phyloP scores from a whole-genome alignment of 345 rosid species.

The Eucalyptus melliodora region DNA sequence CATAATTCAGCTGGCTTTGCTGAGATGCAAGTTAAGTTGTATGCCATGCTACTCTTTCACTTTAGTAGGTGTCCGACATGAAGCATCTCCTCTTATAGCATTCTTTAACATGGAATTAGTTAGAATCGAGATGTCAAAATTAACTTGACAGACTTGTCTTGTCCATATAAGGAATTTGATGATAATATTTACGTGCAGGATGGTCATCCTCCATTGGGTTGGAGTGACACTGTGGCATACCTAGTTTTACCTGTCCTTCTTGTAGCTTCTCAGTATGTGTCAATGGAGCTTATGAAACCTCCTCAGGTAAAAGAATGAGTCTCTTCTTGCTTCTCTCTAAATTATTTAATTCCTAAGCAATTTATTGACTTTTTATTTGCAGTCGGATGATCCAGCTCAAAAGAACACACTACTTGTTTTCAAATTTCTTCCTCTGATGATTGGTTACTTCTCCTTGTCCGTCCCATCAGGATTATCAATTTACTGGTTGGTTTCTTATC shows the following conservation, averaged over 20 bases:
- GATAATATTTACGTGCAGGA: slow-evolving; percentile 37
- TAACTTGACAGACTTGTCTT: background rate
- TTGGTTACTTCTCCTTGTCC: slow-evolving; percentile 93
- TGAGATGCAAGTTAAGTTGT: background rate
- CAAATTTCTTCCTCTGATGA: slow-evolving; percentile 98
- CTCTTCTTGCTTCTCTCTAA: background rate
- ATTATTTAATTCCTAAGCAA: background rate
- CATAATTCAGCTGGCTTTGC: background rate
- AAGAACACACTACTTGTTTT: slow-evolving; percentile 88
- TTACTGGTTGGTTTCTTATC: slow-evolving; percentile 72
- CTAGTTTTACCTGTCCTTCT: slow-evolving; percentile 96
- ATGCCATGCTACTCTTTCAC: background rate
- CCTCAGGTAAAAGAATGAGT: slow-evolving; percentile 58
- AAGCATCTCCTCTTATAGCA: background rate
- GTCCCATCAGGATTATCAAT: slow-evolving; percentile 98
- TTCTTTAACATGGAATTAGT: background rate
- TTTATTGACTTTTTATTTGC: slow-evolving; percentile 8
- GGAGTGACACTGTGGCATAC: slow-evolving; percentile 90
- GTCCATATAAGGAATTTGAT: background rate
- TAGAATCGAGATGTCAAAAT: background rate
- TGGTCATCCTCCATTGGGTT: slow-evolving; percentile 96
- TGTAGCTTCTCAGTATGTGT: slow-evolving; percentile 70
- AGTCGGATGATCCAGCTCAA: slow-evolving; percentile 96
- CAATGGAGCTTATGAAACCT: slow-evolving; percentile 99
- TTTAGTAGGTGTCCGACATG: background rate